Base-by-base conservation (phyloP, 768 basidiomycete species). In the Paxillus ammoniavirescens region DNA sequence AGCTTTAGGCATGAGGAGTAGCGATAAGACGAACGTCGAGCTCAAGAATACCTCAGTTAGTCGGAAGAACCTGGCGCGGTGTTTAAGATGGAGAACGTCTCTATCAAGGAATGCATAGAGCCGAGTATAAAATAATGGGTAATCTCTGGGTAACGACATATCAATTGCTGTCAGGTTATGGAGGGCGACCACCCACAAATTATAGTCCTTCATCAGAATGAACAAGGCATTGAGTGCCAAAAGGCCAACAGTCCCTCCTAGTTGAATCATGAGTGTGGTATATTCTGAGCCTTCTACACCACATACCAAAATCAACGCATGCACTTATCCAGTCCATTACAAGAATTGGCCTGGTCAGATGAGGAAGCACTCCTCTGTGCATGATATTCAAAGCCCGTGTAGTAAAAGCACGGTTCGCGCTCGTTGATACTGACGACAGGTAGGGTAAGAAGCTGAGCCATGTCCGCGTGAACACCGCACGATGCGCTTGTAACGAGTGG, bases 1-100 rank as follows among this genome's bases (percentile, higher is more conserved):
- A 7, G 15, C 13, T 30, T 23, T 40, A 33, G 44, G 47, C 15
- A 12, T 26, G 42, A 31, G 42, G 37, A 52, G 48, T n/a, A 21
- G 15, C 21, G 43, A n/a, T 33, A 42, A 46, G 23, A 78, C 89
- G 55, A 56, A 97, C 93, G 92, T 89, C 3, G 96, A 98, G 52
- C 88, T 84, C 53, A 98, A 76, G 75, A 98, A 98, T 4, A 93
- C 74, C 53, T 98, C 96, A 0, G 87, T 82, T 61, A 98, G 75
- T 28, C 96, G 83, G 79, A 99, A 97, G 74, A 99, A 98, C 40
- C 96, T 82, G 1, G 96, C 89, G 12, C 97, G 83, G 65, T 97
- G 89, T 65, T 93, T 96, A 48, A 91, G 81, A 63, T 98, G 96
- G 7, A 99, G 79, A 4, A 97, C 80, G 17, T 94, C 83, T 9